Evolutionary conservation across 2,329 filamentous ascomycete genomes (phyloP).

Genomic region (Botryosphaeria dothidea): DNA sequence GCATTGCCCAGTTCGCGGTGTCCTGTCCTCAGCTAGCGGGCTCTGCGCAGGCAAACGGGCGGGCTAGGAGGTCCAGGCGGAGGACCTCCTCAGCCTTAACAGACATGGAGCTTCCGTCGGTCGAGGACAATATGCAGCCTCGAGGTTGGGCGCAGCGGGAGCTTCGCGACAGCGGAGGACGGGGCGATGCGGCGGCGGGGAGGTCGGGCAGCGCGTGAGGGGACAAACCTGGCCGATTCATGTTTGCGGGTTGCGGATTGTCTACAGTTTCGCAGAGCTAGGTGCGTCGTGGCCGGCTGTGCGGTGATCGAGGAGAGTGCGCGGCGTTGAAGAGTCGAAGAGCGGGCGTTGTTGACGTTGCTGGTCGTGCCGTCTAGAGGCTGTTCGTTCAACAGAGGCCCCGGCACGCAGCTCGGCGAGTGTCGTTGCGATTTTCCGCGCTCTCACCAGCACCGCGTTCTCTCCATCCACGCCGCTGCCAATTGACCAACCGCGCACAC

Average conservation of each 20-base stretch:
- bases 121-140: background rate
- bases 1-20: background rate
- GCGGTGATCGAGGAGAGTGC: conserved; percentile 1
- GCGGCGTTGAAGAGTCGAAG: background rate
- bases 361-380: background rate
- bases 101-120: background rate
- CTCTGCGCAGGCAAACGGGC: background rate
- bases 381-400: conserved; percentile 5
- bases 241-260: conserved; percentile 1
- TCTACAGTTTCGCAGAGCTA: background rate
- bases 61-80: background rate
- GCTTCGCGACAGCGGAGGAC: conserved; percentile 15
- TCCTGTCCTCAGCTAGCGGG: background rate
- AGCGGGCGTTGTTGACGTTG: conserved; percentile 8
- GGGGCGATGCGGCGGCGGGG: conserved; percentile 16
- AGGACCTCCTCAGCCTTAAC: background rate
- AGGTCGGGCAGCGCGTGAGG: conserved; percentile 9
- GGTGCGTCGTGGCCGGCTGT: background rate
- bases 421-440: conserved; percentile 10
- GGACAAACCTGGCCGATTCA: conserved; percentile 20
- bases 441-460: background rate
- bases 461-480: background rate
- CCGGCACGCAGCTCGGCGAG: background rate
- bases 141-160: background rate
- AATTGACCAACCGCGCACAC: conserved; percentile 7